Base-by-base conservation (phyloP, 306 rosid genomes). In the Carpinus viminea region DNA sequence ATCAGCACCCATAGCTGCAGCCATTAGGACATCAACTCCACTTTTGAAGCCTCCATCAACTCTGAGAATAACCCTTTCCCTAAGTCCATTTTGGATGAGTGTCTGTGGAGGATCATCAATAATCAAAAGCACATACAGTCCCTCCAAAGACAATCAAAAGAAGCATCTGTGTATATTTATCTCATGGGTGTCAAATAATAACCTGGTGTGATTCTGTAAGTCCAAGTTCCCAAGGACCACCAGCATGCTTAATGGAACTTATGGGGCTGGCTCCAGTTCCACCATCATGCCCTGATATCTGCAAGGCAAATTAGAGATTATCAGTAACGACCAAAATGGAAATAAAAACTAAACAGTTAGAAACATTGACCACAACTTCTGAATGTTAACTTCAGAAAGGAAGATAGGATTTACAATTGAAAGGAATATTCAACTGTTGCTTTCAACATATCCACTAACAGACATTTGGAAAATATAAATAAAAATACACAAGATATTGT, bases 201-300 rank as follows among this genome's bases (percentile, higher is more conserved):
- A 95, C 98, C 98, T 95, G 97, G 83, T 95, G 96, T 74, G 97
- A 85, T 87, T 95, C 98, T 74, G 98, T 90, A 53, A 95, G 89
- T 73, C 98, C 98, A 75, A 95, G 93, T 86, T 95, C 98, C 98
- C 98, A 95, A 80, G 98, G 98, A 82, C 98, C 98, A 74, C 98
- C 98, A 69, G 98, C 98, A 87, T 95, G 98, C 87, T 95, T 95
- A 78, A 95, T 95, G 81, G 98, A 95, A 89, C 98, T 95, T 73
- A 95, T 88, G 76, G 98, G 98, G 88, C 98, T 95, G 43, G 98
- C 98, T 80, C 98, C 98, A 46, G 98, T 92, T 84, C 98, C 98
- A 82, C 98, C 98, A 84, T 92, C 98, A 85, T 95, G 98, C 65
- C 98, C 98, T 56, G 98, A 92, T 85, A 92, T 93, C 98, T 95